Base-by-base conservation (phyloP, 495 filamentous ascomycete genomes). In the Hyaloscypha finlandica region DNA sequence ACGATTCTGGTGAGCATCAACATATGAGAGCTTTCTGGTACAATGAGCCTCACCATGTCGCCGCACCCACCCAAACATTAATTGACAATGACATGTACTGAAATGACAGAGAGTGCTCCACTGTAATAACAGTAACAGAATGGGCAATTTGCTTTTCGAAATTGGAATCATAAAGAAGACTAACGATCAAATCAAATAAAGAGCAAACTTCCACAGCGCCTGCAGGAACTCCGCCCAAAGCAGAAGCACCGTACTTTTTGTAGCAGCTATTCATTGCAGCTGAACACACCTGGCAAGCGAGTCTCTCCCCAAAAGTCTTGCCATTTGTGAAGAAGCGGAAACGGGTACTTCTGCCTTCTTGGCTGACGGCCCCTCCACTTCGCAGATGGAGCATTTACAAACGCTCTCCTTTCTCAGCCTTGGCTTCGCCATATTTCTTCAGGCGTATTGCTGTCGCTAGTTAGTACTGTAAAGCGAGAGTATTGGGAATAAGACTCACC, bases 381-480 rank as follows among this genome's bases (percentile, higher is more conserved):
- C 42, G 54, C 35, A 35, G 25, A 39, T 16, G 42, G 16, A 48
- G 53, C 19, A 62, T 67, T 37, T 64, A 70, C 60, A 70, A 60
- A n/a, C 66, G 48, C 64, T 73, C 80, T 65, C 89, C 90, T 60
- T 85, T 81, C 73, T 84, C 85, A 57, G 77, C 80, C 87, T 91
- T 92, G 73, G 81, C 80, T 71, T 82, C 81, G 59, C 92, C 92
- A 72, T 91, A 96, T 85, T 96, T 97, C 88, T 95, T 92, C 61
- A 97, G 83, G 64, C 94, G 86, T 77, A 96, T 96, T 56, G 90
- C 89, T 16, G 42, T 6, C 8, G 16, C 9, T 11, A 48, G 42
- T 48, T 19, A 48, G 42, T 11, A 19, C 14, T 48, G 16, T 16
- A 19, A 16, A 48, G 16, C 42, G 9, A 19, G 16, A 48, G 16